Evolutionary conservation across 257 asterid genomes (phyloP), one percentile per base, ranked within the genome.

Genomic region (Agastache rugosa): DNA sequence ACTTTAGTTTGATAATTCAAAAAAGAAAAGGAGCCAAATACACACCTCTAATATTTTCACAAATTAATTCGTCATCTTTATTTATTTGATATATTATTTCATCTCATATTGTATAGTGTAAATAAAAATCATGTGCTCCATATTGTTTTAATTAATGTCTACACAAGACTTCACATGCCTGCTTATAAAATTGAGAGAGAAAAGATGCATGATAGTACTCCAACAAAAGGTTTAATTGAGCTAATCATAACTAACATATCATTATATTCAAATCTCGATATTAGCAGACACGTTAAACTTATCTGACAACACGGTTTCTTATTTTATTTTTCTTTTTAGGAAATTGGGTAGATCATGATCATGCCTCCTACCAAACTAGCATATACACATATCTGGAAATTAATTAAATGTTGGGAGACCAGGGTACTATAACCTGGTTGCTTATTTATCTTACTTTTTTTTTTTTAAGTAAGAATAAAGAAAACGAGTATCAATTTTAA

Each of bases 331-430:
- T 39, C 12, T 15, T 39, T 44, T 14, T 69, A 20, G 41, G 37
- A 1, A 39, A 61, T 31, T 61, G 6, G 27, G 67, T 61, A 17
- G 27, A 69, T 67, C n/a, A 51, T 47, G 3, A 64, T 6, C 59
- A 67, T 67, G 73, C 73, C 20, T 67, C 73, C 62, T 29, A 48
- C 62, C 73, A 48, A 67, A 67, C 29, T 27, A 29, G 31, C 61
- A 67, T 8, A 14, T 27, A 25, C 11, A 27, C 29, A 67, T 9
- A 47, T 67, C 45, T 47, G 61, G 48, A 67, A 48, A 51, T 37
- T 53, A 35, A 54, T 19, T 70, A 22, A 55, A 45, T 67, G 58
- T 60, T 25, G 74, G 63, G 22, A 19, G 61, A 69, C 54, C 48
- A 20, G 59, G 65, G 15, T 41, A 17, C 42, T 63, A 31, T 11